A percentile compares a stretch with the other conserved stretches of the same genome.
Evolutionary conservation across 73 alveolate species (phyloP).

Genomic region (Blepharisma japonicum): DNA sequence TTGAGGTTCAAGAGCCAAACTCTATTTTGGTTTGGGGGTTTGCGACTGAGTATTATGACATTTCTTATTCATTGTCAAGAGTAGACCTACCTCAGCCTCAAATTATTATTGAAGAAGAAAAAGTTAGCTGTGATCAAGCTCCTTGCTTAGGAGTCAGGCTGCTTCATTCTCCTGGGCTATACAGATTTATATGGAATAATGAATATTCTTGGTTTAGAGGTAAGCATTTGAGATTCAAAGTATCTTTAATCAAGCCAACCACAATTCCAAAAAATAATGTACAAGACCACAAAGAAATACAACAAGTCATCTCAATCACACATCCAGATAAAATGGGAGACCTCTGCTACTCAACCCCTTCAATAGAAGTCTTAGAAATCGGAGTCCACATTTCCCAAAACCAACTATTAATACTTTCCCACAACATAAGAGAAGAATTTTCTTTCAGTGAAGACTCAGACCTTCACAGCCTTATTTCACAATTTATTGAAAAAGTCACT

Average conservation of each 20-base stretch:
- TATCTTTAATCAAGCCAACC: constrained; percentile 50
- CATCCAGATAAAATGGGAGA: neutral
- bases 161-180: constrained; percentile 56
- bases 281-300: neutral
- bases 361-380: neutral
- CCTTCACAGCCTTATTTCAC: neutral
- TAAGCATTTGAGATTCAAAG: constrained; percentile 61
- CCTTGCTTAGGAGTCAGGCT: neutral
- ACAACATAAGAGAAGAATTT: neutral
- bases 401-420: neutral
- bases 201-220: constrained; percentile 78
- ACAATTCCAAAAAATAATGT: neutral
- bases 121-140: neutral
- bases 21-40: constrained; percentile 67
- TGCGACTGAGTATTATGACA: constrained; percentile 62
- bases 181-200: constrained; percentile 71
- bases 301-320: neutral
- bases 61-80: constrained; percentile 47
- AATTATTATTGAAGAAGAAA: neutral
- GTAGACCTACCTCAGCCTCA: neutral
- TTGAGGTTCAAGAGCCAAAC: constrained; percentile 65
- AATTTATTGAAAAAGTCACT: neutral
- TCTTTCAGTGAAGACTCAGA: neutral
- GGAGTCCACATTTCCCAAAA: neutral
- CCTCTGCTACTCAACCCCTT: neutral